Evolutionary conservation across 2,329 filamentous ascomycete species (phyloP), one percentile per base, ranked within the genome.

Genomic region (Apiospora hydei): DNA sequence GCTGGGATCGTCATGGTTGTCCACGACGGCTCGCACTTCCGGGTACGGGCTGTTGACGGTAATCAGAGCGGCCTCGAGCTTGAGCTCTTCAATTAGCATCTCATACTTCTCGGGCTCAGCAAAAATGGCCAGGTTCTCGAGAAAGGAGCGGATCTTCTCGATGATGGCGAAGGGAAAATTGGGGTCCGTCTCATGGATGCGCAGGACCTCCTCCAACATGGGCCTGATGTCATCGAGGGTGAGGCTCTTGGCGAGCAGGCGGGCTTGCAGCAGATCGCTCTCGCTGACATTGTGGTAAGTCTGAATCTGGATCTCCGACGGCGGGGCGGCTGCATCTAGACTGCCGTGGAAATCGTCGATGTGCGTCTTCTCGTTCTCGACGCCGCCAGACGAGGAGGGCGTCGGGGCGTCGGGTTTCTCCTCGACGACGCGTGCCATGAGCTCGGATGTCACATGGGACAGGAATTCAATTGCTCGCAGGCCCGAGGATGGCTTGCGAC

Each of bases 131-230:
- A 75, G 72, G 67, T 75, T 74, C 43, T 66, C 75, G 16, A 86
- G 77, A 70, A 86, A 86, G 18, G 77, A 75, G 26, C 81, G 77
- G n/a, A 86, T 83, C 21, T 81, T 81, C 14, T 82, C 76, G 30
- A 87, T 77, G 47, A 85, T 79, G 7, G 78, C 73, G 38, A 80
- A 77, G 0, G 84, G 84, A 70, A 87, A 87, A 78, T 87, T 87
- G 46, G 84, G 85, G 70, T 87, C 85, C 41, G 82, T 78, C 53
- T 83, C 80, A 73, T 87, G 83, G 30, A 85, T 82, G 11, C 80
- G 75, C 24, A 86, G 74, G 10, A 86, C 82, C 26, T 82, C 81
- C 30, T 75, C 74, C 80, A 83, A 80, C 75, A 82, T 77, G 10
- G 76, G 72, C 44, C 74, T 74, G 49, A 78, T 57, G 34, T 78